Percentiles rank a stretch among this genome's conserved stretches.
phyloP scores from a whole-genome alignment of 768 basidiomycete species.

The Termitomyces sp. region DNA sequence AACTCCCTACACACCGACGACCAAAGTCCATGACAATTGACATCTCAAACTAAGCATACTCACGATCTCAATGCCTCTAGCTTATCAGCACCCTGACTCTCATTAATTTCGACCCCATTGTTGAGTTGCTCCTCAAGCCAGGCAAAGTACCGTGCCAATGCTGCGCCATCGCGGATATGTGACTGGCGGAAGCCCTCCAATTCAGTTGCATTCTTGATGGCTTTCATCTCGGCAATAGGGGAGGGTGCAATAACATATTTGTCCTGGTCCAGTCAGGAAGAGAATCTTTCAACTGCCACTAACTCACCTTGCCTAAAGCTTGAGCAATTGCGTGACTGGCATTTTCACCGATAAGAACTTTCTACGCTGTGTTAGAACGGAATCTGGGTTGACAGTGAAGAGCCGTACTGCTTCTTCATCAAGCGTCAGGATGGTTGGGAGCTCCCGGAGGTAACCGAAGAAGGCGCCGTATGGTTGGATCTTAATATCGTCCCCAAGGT shows the following conservation, averaged over 20 bases:
- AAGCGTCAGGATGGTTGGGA: slow-evolving; percentile 31
- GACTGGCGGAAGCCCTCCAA: slow-evolving; percentile 84
- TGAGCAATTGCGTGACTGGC: slow-evolving; percentile 79
- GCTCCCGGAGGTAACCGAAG: slow-evolving; percentile 53
- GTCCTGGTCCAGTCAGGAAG: slow-evolving; percentile 28
- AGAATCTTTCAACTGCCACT: background rate
- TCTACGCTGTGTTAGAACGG: slow-evolving; percentile 29
- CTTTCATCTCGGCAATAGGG: slow-evolving; percentile 72
- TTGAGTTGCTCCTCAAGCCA: slow-evolving; percentile 88
- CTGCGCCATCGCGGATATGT: slow-evolving; percentile 87
- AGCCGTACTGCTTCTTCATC: slow-evolving; percentile 25
- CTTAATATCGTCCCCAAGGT: slow-evolving; percentile 56
- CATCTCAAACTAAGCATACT: slow-evolving; percentile 20
- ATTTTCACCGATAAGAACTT: slow-evolving; percentile 71
- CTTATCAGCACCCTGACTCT: slow-evolving; percentile 74
- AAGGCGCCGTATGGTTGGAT: slow-evolving; percentile 67
- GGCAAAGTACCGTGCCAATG: slow-evolving; percentile 83
- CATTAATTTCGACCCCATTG: slow-evolving; percentile 56
- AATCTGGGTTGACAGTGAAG: background rate
- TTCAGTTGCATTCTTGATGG: slow-evolving; percentile 78
- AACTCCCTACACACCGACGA: slow-evolving; percentile 49
- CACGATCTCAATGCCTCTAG: slow-evolving; percentile 80
- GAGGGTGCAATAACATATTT: slow-evolving; percentile 60
- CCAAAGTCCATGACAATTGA: background rate
- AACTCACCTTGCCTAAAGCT: slow-evolving; percentile 62